These are phyloP conservation scores for Boletus vinaceobasis DNA, from an alignment of 768 basidiomycete species.

Conservation along the genomic window DNA sequence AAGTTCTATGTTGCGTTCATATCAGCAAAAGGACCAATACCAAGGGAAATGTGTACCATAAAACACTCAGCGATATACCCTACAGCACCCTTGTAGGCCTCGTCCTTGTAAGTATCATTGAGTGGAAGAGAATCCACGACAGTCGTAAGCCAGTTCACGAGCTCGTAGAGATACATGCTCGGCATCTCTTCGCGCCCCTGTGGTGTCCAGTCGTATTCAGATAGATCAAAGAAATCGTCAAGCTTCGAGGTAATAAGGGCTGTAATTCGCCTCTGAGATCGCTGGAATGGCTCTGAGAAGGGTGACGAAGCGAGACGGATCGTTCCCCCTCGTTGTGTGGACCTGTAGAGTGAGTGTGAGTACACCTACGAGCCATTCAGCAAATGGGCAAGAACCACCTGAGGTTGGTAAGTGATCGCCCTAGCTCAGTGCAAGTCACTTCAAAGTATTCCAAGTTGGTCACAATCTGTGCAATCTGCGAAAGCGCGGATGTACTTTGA, in stretches of 20 bases:
- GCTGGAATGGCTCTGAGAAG: slow-evolving; percentile 66
- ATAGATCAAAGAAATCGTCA: slow-evolving; percentile 92
- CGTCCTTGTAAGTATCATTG: slow-evolving; percentile 81
- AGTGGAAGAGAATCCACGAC: slow-evolving; percentile 89
- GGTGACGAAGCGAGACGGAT: slow-evolving; percentile 66
- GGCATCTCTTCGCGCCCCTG: slow-evolving; percentile 66
- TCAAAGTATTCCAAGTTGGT: slow-evolving; percentile 93
- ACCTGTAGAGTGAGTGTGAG: slow-evolving; percentile 42
- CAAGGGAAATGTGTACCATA: slow-evolving; percentile 57
- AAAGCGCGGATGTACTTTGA: slow-evolving; percentile 69
- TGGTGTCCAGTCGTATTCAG: slow-evolving; percentile 94
- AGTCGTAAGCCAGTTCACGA: slow-evolving; percentile 94
- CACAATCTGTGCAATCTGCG: slow-evolving; percentile 90
- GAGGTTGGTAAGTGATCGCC: slow-evolving; percentile 76
- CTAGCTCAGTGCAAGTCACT: slow-evolving; percentile 78
- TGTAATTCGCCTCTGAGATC: slow-evolving; percentile 73
- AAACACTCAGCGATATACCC: slow-evolving; percentile 82
- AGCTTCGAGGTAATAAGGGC: slow-evolving; percentile 86
- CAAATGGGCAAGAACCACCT: slow-evolving; percentile 45
- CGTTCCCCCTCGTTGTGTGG: slow-evolving; percentile 78
- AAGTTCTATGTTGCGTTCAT: slow-evolving; percentile 52
- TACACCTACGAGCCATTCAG: neutral
- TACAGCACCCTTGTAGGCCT: slow-evolving; percentile 87
- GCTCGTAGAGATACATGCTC: slow-evolving; percentile 92
- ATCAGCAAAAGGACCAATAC: neutral